Evolutionary conservation across 2,329 filamentous ascomycete genomes (phyloP).

Genomic region (Neocucurbitaria cava): DNA sequence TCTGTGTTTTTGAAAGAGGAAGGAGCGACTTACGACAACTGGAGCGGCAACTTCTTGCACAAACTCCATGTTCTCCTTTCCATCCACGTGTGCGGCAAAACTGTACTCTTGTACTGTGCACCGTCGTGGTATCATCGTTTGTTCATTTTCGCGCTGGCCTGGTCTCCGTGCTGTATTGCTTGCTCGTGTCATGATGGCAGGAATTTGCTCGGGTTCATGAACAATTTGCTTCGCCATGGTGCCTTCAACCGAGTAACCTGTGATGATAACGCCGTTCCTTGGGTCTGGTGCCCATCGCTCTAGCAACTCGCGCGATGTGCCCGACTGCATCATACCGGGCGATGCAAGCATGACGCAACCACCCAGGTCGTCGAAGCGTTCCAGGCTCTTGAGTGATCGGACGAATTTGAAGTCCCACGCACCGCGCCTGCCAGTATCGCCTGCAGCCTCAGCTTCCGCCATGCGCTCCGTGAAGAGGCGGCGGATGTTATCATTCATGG

Average conservation of each 20-base stretch:
- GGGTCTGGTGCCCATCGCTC: slow-evolving; percentile 96
- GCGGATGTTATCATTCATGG: slow-evolving; percentile 99
- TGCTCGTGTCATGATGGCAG: slow-evolving; percentile 79
- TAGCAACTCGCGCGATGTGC: slow-evolving; percentile 88
- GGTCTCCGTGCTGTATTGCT: slow-evolving; percentile 64
- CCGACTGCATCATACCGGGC: slow-evolving; percentile 97
- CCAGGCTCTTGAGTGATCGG: slow-evolving; percentile 87
- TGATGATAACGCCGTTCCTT: slow-evolving; percentile 98
- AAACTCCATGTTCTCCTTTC: slow-evolving; percentile 93
- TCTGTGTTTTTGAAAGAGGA: background rate
- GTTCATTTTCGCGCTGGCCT: slow-evolving; percentile 74
- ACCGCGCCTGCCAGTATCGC: slow-evolving; percentile 76
- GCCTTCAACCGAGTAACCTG: slow-evolving; percentile 96
- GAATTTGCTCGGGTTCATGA: slow-evolving; percentile 93
- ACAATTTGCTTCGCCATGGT: slow-evolving; percentile 98
- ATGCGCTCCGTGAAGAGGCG: slow-evolving; percentile 91
- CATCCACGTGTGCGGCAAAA: slow-evolving; percentile 96
- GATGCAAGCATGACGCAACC: slow-evolving; percentile 97
- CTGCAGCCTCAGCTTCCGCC: slow-evolving; percentile 84
- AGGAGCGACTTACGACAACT: slow-evolving; percentile 75
- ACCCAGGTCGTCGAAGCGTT: slow-evolving; percentile 94
- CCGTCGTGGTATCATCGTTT: slow-evolving; percentile 87
- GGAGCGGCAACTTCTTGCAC: slow-evolving; percentile 93
- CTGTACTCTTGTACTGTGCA: slow-evolving; percentile 95
- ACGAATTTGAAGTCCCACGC: slow-evolving; percentile 98